Base-by-base conservation (phyloP, 768 basidiomycete genomes). In the Lentinula guzmanii region DNA sequence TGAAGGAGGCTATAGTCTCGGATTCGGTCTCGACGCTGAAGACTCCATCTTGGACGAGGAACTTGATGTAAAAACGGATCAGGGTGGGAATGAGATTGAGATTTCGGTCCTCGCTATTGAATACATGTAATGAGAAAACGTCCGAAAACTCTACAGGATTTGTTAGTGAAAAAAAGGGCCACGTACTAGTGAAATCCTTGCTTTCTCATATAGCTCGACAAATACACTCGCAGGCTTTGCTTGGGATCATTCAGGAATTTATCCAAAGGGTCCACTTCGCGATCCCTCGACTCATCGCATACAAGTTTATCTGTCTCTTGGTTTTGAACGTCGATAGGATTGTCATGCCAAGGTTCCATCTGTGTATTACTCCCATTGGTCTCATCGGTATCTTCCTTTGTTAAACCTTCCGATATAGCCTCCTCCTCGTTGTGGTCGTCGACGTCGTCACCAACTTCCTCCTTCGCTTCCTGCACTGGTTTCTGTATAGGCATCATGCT, bases 171-270 rank as follows among this genome's bases (percentile, higher is more conserved):
- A 67, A 28, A 28, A 28, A 79, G n/a, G 62, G 89, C 90, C 86
- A 91, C 59, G 85, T 79, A 60, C 59, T 39, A 60, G n/a, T 60
- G 59, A 52, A 89, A 77, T 24, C 91, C 91, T 60, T 84, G 82
- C 60, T 84, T 80, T 35, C 83, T 77, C 74, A 85, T 86, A 66
- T 84, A 81, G 5, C 87, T 87, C 0, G 89, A 87, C 63, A 93
- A 75, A 71, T 91, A 93, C n/a, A 90, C 77, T 60, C 77, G 83
- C 57, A 87, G 72, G 33, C 76, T 71, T 10, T 69, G 70, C 65
- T 84, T 87, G 0, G 91, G 88, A 59, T 89, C 78, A 41, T 78
- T 72, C 62, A 93, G 71, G 70, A 93, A 93, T 3, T 70, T 62
- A 0, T 75, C 66, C 54, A 85, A 72, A 31, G 74, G 74, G 21